Conservation (phyloP, 2,329 filamentous ascomycete species). For the Emericellopsis cladophorae region DNA sequence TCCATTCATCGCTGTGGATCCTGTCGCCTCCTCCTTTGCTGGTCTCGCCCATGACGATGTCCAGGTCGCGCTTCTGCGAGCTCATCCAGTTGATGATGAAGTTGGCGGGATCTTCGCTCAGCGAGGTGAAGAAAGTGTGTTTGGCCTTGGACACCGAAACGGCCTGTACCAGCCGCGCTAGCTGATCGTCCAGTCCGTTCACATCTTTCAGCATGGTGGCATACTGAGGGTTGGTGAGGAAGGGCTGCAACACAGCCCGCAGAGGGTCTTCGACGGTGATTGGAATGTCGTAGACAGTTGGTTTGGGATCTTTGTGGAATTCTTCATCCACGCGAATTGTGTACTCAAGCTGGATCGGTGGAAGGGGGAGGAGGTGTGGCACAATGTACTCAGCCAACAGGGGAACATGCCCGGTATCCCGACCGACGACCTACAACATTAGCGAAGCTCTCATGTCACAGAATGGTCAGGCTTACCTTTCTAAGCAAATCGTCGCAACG, state of each 20-base stretch:
- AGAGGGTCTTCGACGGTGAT: conserved; percentile 78
- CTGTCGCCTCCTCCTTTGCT: conserved; percentile 48
- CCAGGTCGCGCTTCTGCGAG: conserved; percentile 81
- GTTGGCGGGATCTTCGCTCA: conserved; percentile 68
- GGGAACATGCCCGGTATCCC: conserved; percentile 74
- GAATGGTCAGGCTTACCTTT: conserved; percentile 42
- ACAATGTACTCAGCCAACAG: conserved; percentile 70
- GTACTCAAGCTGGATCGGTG: conserved; percentile 75
- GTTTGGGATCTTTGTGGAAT: conserved; percentile 60
- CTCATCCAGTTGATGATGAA: conserved; percentile 84
- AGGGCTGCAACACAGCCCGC: conserved; percentile 48
- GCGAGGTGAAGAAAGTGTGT: conserved; percentile 70
- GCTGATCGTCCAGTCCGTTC: conserved; percentile 66
- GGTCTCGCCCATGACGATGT: conserved; percentile 76
- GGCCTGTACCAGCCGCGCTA: conserved; percentile 72
- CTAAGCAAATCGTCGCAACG: conserved; percentile 76
- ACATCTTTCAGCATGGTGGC: conserved; percentile 65
- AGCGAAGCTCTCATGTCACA: background rate
- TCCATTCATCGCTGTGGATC: conserved; percentile 53
- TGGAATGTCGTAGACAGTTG: conserved; percentile 82
- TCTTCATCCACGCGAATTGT: conserved; percentile 86
- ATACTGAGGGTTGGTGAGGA: conserved; percentile 59
- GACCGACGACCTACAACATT: conserved; percentile 55
- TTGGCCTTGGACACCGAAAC: conserved; percentile 79
- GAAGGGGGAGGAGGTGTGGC: conserved; percentile 64